These are phyloP conservation scores for Hypocreales sp. DNA, from an alignment of 2,329 filamentous ascomycete genomes.

Conservation along the genomic window DNA sequence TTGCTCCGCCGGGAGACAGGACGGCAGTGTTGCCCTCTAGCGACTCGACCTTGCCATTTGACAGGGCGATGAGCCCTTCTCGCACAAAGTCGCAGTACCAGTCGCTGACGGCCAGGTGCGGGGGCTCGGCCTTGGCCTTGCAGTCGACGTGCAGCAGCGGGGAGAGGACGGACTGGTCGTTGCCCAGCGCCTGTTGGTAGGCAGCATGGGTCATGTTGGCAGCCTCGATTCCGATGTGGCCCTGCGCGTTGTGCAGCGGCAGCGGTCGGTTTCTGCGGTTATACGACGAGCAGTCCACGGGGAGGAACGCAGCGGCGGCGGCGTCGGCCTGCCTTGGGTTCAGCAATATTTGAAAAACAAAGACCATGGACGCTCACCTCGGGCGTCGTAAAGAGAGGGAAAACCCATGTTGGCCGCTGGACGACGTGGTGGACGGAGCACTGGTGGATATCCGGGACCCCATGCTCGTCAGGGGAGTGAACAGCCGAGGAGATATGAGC, in stretches of 20 bases:
- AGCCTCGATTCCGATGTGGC: slow-evolving; percentile 43
- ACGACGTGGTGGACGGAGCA: slow-evolving; percentile 53
- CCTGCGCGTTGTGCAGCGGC: slow-evolving; percentile 46
- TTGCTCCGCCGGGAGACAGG: slow-evolving; percentile 10
- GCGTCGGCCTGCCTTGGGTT: slow-evolving; percentile 19
- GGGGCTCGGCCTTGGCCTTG: slow-evolving; percentile 30
- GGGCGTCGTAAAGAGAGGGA: slow-evolving; percentile 43
- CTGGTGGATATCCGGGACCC: slow-evolving; percentile 25
- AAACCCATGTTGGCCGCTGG: slow-evolving; percentile 55
- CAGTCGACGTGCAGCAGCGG: slow-evolving; percentile 21
- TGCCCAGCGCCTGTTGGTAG: slow-evolving; percentile 31
- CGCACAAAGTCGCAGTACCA: slow-evolving; percentile 62
- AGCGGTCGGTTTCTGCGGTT: slow-evolving; percentile 48
- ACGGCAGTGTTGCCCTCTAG: slow-evolving; percentile 20
- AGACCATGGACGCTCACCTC: slow-evolving; percentile 25
- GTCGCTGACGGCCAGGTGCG: slow-evolving; percentile 55
- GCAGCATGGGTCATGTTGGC: slow-evolving; percentile 38
- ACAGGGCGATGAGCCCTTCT: slow-evolving; percentile 39
- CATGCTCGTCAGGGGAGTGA: slow-evolving; percentile 31
- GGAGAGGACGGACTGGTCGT: slow-evolving; percentile 36
- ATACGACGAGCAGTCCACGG: slow-evolving; percentile 57
- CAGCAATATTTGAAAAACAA: too few relatives aligned
- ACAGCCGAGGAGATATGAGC: slow-evolving; percentile 50
- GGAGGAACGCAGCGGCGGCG: slow-evolving; percentile 47
- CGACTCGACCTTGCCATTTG: slow-evolving; percentile 26